phyloP scores from a whole-genome alignment of 1,284 basidiomycete genomes.

The Papiliotrema laurentii region DNA sequence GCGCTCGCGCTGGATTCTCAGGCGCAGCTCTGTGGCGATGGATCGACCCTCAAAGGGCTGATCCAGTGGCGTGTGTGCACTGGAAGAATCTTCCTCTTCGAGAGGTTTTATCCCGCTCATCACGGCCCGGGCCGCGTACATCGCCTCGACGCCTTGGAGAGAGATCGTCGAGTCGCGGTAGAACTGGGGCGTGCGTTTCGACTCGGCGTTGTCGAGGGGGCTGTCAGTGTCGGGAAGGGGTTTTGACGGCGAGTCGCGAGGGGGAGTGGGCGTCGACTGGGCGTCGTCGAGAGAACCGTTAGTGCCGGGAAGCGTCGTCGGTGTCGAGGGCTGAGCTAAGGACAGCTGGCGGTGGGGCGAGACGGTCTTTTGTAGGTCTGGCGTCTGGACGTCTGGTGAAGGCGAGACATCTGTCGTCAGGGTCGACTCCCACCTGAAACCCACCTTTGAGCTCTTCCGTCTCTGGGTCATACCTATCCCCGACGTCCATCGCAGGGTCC shows the following conservation, averaged over 20 bases:
- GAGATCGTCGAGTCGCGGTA: neutral
- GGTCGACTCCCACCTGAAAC: neutral
- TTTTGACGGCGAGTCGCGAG: no score
- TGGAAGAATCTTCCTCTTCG: neutral
- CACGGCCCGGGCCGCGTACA: conserved; percentile 8
- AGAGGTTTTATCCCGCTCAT: conserved; percentile 5
- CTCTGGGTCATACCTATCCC: conserved; percentile 1
- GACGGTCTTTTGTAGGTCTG: conserved; percentile 11
- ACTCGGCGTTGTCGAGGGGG: no score
- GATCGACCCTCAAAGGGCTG: conserved; percentile 9
- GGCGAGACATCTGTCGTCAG: conserved; percentile 12
- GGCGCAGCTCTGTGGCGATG: conserved; percentile 18
- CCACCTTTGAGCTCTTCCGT: conserved; percentile 15
- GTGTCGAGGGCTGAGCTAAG: no score
- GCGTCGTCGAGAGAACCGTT: no score
- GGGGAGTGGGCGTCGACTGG: no score
- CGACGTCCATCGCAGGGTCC: conserved; percentile 14
- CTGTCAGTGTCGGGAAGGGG: no score
- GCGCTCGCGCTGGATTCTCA: conserved; percentile 21
- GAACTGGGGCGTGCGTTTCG: no score
- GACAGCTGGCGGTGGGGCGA: neutral
- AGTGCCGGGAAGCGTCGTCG: no score
- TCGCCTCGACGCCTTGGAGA: neutral
- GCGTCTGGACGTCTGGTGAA: no score
- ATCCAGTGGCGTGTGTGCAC: conserved; percentile 2